A percentile compares a stretch with the other conserved stretches of the same genome.
phyloP scores from a whole-genome alignment of 2,329 filamentous ascomycete species.

The Metarhizium anisopliae region DNA sequence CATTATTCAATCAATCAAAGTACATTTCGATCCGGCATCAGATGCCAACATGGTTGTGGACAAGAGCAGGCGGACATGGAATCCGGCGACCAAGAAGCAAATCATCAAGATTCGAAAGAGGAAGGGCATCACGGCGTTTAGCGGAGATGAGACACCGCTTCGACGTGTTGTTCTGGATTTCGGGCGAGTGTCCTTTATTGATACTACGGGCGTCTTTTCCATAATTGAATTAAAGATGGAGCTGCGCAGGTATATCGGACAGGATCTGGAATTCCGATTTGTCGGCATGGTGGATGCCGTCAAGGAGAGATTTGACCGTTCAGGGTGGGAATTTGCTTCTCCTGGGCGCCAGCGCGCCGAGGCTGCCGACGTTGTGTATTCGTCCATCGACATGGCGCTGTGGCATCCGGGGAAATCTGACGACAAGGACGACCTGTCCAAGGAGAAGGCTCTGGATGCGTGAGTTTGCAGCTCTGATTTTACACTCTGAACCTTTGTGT shows the following conservation, averaged over 20 bases:
- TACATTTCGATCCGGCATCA: slow-evolving; percentile 27
- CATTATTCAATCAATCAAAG: slow-evolving; percentile 40
- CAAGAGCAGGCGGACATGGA: slow-evolving; percentile 40
- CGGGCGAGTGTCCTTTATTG: slow-evolving; percentile 39
- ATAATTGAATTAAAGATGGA: slow-evolving; percentile 39
- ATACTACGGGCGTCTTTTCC: slow-evolving; percentile 42
- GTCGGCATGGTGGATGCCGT: slow-evolving; percentile 36
- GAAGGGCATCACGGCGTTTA: slow-evolving; percentile 22
- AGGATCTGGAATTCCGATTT: slow-evolving; percentile 36
- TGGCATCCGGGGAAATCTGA: slow-evolving; percentile 8
- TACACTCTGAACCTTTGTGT: too few relatives aligned
- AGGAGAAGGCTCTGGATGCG: slow-evolving; percentile 11
- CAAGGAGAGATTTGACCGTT: slow-evolving; percentile 27
- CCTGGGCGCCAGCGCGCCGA: slow-evolving; percentile 17
- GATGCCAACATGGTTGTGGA: slow-evolving; percentile 30
- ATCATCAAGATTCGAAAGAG: slow-evolving; percentile 34
- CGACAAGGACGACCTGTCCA: slow-evolving; percentile 8
- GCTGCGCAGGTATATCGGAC: slow-evolving; percentile 38
- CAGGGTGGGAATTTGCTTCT: slow-evolving; percentile 25
- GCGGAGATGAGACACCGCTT: slow-evolving; percentile 29
- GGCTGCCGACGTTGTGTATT: slow-evolving; percentile 12
- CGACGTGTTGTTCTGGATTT: slow-evolving; percentile 44
- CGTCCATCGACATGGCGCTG: slow-evolving; percentile 11
- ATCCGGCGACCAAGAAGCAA: slow-evolving; percentile 38
- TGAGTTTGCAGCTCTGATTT: not conserved